phyloP scores from a whole-genome alignment of 768 basidiomycete genomes.

The Cubamyces sp. region DNA sequence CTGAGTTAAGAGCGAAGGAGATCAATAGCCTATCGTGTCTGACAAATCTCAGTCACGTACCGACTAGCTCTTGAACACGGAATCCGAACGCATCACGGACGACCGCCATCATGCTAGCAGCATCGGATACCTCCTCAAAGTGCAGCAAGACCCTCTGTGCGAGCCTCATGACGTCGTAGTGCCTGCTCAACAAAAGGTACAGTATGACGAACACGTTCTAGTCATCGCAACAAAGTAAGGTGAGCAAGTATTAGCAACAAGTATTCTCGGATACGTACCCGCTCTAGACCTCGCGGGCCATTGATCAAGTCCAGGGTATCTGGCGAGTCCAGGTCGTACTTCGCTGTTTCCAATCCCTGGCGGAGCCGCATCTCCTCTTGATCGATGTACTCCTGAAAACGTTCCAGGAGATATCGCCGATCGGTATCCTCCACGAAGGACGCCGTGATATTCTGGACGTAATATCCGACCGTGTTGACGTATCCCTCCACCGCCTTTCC shows the following conservation, averaged over 20 bases:
- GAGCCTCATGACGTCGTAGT: constrained; percentile 36
- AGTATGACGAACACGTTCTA: constrained; percentile 41
- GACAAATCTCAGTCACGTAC: background rate
- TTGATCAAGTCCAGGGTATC: constrained; percentile 36
- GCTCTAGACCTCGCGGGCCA: constrained; percentile 39
- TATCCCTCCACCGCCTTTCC: background rate
- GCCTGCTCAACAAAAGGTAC: constrained; percentile 38
- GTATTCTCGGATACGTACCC: constrained; percentile 21
- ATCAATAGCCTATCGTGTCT: no score
- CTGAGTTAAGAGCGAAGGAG: background rate
- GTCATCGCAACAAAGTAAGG: background rate
- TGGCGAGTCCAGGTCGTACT: constrained; percentile 37
- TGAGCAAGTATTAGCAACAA: background rate
- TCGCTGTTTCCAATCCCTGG: constrained; percentile 33
- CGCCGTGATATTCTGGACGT: background rate
- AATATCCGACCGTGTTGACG: background rate
- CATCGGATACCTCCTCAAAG: constrained; percentile 6
- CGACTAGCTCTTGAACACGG: background rate
- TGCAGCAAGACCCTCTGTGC: constrained; percentile 1
- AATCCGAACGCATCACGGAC: constrained; percentile 1
- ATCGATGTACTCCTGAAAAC: constrained; percentile 31
- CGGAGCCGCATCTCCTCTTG: constrained; percentile 33
- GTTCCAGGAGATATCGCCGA: constrained; percentile 19
- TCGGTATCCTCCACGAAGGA: constrained; percentile 2
- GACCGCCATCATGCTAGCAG: background rate